phyloP scores from a whole-genome alignment of 305 asterid species.

The Fraxinus greggii region DNA sequence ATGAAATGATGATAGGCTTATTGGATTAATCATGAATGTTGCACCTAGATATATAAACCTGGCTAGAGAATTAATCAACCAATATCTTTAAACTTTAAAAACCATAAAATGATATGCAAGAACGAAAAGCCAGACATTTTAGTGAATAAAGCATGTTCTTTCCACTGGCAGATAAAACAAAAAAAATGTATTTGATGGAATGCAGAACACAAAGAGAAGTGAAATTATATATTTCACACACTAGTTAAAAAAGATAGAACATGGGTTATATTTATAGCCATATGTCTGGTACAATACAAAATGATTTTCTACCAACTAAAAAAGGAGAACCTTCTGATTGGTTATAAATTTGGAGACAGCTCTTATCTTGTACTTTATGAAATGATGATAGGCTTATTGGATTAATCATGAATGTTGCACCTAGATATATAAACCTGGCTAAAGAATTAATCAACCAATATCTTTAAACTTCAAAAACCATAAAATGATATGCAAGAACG shows the following conservation, averaged over 20 bases:
- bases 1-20: constrained; percentile 14
- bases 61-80: neutral
- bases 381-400: constrained; percentile 2
- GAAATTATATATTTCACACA: too few relatives aligned
- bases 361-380: constrained; percentile 9
- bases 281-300: too few relatives aligned
- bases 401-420: neutral
- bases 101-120: neutral
- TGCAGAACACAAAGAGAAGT: too few relatives aligned
- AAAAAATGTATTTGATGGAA: neutral
- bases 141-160: neutral
- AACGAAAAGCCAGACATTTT: neutral
- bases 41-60: neutral
- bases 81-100: neutral
- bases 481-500: neutral
- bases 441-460: constrained; percentile 7
- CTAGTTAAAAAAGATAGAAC: too few relatives aligned
- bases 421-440: neutral
- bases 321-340: neutral
- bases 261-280: too few relatives aligned
- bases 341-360: constrained; percentile 11
- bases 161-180: neutral
- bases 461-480: neutral
- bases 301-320: too few relatives aligned
- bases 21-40: neutral